Evolutionary conservation across 768 basidiomycete genomes (phyloP).

Genomic region (Boletus pseudo-olivaceus): DNA sequence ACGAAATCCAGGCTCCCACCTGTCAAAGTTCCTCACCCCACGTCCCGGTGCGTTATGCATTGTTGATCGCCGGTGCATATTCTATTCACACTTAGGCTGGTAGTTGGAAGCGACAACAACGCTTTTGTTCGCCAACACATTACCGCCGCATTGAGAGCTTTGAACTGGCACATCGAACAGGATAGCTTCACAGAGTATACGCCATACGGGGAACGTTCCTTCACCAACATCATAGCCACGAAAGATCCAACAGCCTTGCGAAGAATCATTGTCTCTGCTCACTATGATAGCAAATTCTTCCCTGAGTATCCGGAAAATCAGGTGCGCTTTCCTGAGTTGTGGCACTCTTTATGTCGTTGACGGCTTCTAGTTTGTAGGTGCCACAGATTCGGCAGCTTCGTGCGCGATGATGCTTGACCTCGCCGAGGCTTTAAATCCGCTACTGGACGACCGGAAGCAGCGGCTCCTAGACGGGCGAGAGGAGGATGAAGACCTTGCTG

Average conservation of each 20-base stretch:
- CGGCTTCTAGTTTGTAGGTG: constrained; percentile 79
- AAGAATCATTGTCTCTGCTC: constrained; percentile 85
- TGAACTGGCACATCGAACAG: constrained; percentile 87
- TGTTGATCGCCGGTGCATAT: background rate
- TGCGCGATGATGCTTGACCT: constrained; percentile 94
- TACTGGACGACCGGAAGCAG: constrained; percentile 59
- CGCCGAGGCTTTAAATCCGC: constrained; percentile 74
- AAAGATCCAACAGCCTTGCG: constrained; percentile 84
- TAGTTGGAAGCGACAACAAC: constrained; percentile 73
- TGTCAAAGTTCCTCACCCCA: constrained; percentile 85
- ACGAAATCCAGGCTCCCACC: constrained; percentile 60
- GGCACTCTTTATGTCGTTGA: constrained; percentile 6
- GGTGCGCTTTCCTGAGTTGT: constrained; percentile 39
- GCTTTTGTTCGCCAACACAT: constrained; percentile 84
- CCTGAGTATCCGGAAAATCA: constrained; percentile 66
- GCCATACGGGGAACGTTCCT: constrained; percentile 74
- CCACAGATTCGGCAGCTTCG: constrained; percentile 94
- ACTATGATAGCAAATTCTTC: constrained; percentile 92
- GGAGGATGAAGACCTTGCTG: constrained; percentile 73
- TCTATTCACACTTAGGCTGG: background rate
- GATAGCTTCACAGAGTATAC: constrained; percentile 78
- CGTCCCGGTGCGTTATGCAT: constrained; percentile 56
- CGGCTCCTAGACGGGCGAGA: constrained; percentile 53
- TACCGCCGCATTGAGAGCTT: constrained; percentile 57
- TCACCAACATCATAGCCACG: constrained; percentile 92